Evolutionary conservation across 192 early-diverging fungal species (phyloP), one percentile per base, ranked within the genome.

Genomic region (Endogone sp.): DNA sequence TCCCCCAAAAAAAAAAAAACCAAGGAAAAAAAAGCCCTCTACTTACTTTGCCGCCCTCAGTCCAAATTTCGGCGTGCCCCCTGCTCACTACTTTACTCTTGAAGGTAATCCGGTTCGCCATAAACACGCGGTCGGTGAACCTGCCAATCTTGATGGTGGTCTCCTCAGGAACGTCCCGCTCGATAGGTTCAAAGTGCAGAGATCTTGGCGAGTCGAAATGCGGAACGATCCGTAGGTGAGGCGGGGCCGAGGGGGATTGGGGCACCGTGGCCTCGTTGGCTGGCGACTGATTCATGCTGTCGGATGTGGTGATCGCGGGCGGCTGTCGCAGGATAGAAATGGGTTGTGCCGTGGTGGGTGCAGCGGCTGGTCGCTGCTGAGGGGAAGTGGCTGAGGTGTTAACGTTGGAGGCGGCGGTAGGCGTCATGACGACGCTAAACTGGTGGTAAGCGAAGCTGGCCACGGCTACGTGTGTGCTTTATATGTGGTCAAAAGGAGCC

Each of bases 61-160:
- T 84, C 89, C 93, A 98, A 61, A 99, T 89, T 75, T 98, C 97
- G 2, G 95, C 95, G 68, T 99, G 97, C 67, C 84, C 89, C 49
- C 96, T 85, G 61, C 87, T 90, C 4, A 98, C 97, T 58, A 99
- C 97, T 75, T 99, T 99, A 80, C 88, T 90, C 77, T 92, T 89
- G 82, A 94, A 94, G 30, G 90, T 90, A 54, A 94, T 85, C 24
- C 87, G 81, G 75, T 92, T 91, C 75, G 85, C 81, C 60, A 74
- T 56, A 20, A 66, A 54, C 23, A 85, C 81, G 69, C 84, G 85
- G 66, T 92, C 90, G 2, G 89, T 90, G 71, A 90, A 91, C 56
- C 91, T 81, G 3, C 90, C 90, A 62, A 93, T 88, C 68, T 91
- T 90, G 29, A 92, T 76, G 3, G 83, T 56, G 27, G 81, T 82